Conservation (phyloP, 257 asterid species). For the Cynanchum wilfordii region DNA sequence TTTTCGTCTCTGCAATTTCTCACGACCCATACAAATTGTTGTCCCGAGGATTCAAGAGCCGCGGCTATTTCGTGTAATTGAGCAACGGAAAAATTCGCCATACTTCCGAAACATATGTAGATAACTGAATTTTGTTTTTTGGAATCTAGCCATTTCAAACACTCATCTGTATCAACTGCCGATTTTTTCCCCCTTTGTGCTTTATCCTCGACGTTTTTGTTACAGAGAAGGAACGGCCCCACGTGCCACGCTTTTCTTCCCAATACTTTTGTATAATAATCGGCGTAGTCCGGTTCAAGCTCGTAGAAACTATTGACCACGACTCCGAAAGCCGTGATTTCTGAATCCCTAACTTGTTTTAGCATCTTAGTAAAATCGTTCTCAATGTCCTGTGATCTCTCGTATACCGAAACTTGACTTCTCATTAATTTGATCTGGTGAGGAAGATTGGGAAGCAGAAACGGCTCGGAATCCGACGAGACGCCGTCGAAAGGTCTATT, state of each 20-base stretch:
- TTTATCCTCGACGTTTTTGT: conserved; percentile 10
- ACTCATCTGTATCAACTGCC: conserved; percentile 41
- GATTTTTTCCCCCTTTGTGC: conserved; percentile 35
- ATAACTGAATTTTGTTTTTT: conserved; percentile 44
- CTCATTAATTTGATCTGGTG: conserved; percentile 19
- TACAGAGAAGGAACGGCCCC: conserved; percentile 35
- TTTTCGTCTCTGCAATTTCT: conserved; percentile 24
- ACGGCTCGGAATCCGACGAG: conserved; percentile 29
- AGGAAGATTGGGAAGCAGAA: conserved; percentile 33
- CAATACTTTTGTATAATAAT: conserved; percentile 22
- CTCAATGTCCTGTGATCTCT: neutral
- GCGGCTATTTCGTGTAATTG: conserved; percentile 59
- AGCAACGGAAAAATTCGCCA: conserved; percentile 25
- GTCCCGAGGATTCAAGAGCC: conserved; percentile 57
- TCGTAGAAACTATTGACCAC: conserved; percentile 44
- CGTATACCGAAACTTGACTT: conserved; percentile 16
- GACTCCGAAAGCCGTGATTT: conserved; percentile 27
- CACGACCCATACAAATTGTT: conserved; percentile 65
- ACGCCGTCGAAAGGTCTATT: conserved; percentile 25
- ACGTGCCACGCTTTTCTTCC: conserved; percentile 42
- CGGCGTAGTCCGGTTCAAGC: conserved; percentile 44
- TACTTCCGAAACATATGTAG: conserved; percentile 62
- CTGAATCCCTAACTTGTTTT: conserved; percentile 17
- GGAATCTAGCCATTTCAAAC: conserved; percentile 55
- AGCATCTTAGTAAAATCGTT: neutral